These are phyloP conservation scores for Naegleria lovaniensis DNA, from an alignment of 208 protist species.

Conservation along the genomic window DNA sequence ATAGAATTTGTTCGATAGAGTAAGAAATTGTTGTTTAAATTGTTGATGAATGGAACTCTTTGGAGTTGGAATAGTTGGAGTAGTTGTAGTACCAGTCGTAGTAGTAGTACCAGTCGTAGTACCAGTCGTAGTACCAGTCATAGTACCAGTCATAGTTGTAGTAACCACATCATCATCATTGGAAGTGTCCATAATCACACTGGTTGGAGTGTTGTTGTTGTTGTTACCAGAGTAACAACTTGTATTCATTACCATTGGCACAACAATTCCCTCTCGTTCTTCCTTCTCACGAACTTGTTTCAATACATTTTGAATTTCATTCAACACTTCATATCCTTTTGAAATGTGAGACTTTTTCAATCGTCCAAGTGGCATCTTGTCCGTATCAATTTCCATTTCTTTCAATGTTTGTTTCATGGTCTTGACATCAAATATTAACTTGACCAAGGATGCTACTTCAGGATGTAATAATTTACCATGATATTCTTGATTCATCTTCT, in stretches of 20 bases:
- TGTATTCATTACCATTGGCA: too few species aligned
- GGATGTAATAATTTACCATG: background rate
- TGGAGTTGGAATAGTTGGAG: background rate
- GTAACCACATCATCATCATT: background rate
- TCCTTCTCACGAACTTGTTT: background rate
- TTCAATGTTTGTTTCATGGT: constrained; percentile 61
- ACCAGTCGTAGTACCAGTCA: background rate
- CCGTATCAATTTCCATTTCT: constrained; percentile 64
- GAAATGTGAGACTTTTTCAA: constrained; percentile 66
- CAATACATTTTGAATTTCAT: background rate
- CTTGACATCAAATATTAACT: constrained; percentile 23
- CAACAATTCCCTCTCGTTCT: too few species aligned
- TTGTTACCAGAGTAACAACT: too few species aligned
- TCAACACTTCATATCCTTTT: constrained; percentile 42
- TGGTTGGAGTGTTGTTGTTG: too few species aligned
- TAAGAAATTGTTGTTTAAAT: background rate
- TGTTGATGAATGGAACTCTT: background rate
- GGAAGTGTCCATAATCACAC: background rate
- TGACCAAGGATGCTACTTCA: background rate
- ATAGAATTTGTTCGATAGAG: constrained; percentile 10
- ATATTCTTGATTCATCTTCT: constrained; percentile 34
- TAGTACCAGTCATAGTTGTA: background rate
- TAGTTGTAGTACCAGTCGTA: background rate
- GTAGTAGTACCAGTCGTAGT: background rate
- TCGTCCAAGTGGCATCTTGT: constrained; percentile 68